Evolutionary conservation across 1,139 yeast genomes (phyloP), one percentile per base, ranked within the genome.

Genomic region (Kluyveromyces sp.): DNA sequence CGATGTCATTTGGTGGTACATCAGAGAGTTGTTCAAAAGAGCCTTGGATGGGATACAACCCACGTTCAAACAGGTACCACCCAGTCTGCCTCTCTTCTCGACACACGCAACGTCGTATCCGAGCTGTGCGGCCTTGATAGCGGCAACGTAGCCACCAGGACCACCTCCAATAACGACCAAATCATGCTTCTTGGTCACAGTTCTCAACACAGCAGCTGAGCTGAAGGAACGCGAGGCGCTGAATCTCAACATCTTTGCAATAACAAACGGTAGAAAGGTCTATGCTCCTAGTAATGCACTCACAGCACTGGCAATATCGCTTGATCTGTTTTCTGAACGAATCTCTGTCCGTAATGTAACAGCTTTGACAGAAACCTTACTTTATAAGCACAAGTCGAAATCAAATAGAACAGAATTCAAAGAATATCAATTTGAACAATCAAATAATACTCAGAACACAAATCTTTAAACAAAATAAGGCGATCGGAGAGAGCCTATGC

Each of bases 41-140:
- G 98, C 86, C 71, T 94, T 94, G 54, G 98, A 92, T 49, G 99
- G 99, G 60, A 94, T 94, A 76, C 98, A 92, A 40, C 98, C 98
- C 45, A 92, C 97, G 68, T 92, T 92, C 61, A 92, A 73, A 77
- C 99, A 94, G 44, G 98, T 94, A 61, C 99, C 99, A 52, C 99
- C 99, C 54, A 94, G 78, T 31, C 81, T 69, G 37, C 98, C 99
- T 69, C 98, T 83, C 73, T 87, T 88, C 68, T 94, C 98, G 54
- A 94, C 74, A 77, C 98, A 92, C 36, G 96, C 98, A 46, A 96
- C 87, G 67, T 88, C 82, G 57, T 76, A 75, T 33, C 97, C 97
- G 50, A 88, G 75, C 72, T 94, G 99, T 42, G 98, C 98, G 47
- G 96, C 96, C 69, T 87, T 89, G 66, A 94, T 94, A 61, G 99